These are phyloP conservation scores for Penicillium arizonense DNA, from an alignment of 495 filamentous ascomycete genomes.

Conservation along the genomic window DNA sequence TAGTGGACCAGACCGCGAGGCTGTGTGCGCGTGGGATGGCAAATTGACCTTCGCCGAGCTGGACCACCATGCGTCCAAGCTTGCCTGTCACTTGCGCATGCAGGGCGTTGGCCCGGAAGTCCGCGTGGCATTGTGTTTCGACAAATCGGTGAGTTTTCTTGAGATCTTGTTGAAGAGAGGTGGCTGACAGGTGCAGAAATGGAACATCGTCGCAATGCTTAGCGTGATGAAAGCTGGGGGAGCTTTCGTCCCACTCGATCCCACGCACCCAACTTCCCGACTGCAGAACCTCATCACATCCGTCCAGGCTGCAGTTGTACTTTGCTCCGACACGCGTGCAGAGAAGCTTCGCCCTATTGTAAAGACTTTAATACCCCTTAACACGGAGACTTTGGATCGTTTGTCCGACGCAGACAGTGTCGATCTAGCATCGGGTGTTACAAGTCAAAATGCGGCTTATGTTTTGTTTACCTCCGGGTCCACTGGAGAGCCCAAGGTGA, in stretches of 20 bases:
- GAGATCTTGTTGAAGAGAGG: background rate
- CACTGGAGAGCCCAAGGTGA: conserved; percentile 51
- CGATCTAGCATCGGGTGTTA: conserved; percentile 29
- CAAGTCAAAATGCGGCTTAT: conserved; percentile 39
- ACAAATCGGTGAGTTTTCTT: conserved; percentile 50
- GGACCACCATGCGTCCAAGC: conserved; percentile 40
- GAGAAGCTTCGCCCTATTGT: conserved; percentile 26
- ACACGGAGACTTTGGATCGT: conserved; percentile 26
- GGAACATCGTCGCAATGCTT: conserved; percentile 55
- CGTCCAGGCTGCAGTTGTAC: conserved; percentile 41
- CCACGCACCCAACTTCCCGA: conserved; percentile 52
- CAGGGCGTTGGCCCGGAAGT: conserved; percentile 49
- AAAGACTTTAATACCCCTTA: conserved; percentile 36
- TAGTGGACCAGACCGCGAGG: conserved; percentile 39
- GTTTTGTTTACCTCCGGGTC: conserved; percentile 51
- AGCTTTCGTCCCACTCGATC: conserved; percentile 58
- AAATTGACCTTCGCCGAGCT: conserved; percentile 55
- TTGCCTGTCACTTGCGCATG: conserved; percentile 46
- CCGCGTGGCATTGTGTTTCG: conserved; percentile 54
- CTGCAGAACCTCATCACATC: conserved; percentile 42
- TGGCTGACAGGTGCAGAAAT: conserved; percentile 32
- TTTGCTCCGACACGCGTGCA: conserved; percentile 49
- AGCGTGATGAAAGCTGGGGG: conserved; percentile 60
- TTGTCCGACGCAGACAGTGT: conserved; percentile 18
- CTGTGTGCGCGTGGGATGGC: conserved; percentile 60